A percentile compares a stretch with the other conserved stretches of the same genome.
Evolutionary conservation across 805 yeast species (phyloP).

Genomic region (Candida vaughaniae): DNA sequence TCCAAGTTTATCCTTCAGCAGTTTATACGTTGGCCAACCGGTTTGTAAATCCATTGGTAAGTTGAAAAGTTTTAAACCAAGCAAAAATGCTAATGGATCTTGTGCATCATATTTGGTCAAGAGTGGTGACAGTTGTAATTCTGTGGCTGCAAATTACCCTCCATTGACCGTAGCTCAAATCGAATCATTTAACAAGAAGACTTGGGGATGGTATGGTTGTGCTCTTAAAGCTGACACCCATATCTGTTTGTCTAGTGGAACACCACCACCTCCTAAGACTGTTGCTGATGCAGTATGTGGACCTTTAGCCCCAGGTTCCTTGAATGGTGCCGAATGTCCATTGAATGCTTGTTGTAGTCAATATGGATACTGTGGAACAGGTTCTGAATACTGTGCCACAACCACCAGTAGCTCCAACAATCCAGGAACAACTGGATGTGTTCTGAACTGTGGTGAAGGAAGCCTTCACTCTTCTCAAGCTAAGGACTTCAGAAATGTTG

Average conservation of each 20-base stretch:
- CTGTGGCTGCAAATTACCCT: constrained; percentile 9
- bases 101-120: constrained; percentile 14
- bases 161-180: constrained; percentile 10
- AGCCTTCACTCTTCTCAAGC: constrained; percentile 13
- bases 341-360: constrained; percentile 19
- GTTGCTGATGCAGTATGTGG: constrained; percentile 19
- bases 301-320: constrained; percentile 18
- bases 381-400: constrained; percentile 14
- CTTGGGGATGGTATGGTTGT: constrained; percentile 19
- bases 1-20: constrained; percentile 8
- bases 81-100: constrained; percentile 16
- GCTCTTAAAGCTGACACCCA: constrained; percentile 6
- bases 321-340: constrained; percentile 16
- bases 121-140: constrained; percentile 16
- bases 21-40: constrained; percentile 11
- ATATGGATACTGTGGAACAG: constrained; percentile 16
- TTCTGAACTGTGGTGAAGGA: constrained; percentile 20
- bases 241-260: constrained; percentile 18
- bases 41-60: constrained; percentile 12
- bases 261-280: constrained; percentile 16
- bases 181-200: constrained; percentile 13
- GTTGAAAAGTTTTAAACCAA: constrained; percentile 10
- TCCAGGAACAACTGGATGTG: constrained; percentile 18
- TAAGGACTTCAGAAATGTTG: constrained; percentile 13
- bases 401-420: constrained; percentile 13